phyloP scores from a whole-genome alignment of 2,329 filamentous ascomycete species.

The Nigrospora osmanthi region DNA sequence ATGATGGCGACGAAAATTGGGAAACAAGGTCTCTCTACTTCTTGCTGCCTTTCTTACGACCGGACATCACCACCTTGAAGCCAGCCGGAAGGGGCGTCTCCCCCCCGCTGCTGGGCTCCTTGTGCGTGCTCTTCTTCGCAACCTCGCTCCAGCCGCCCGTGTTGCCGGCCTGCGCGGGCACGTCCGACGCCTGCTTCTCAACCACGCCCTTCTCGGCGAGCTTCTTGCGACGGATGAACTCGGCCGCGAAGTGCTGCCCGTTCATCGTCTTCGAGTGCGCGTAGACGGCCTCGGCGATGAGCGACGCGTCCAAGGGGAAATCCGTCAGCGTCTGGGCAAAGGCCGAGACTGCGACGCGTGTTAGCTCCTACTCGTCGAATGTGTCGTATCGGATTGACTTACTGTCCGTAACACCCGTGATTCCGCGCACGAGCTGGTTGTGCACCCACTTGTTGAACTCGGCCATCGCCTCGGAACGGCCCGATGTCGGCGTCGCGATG shows the following conservation, averaged over 20 bases:
- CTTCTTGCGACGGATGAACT: conserved; percentile 89
- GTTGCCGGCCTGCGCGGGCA: conserved; percentile 29
- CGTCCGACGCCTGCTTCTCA: conserved; percentile 53
- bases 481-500: conserved; percentile 35
- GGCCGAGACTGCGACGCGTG: conserved; percentile 54
- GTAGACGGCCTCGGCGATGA: conserved; percentile 89
- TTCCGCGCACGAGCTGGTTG: conserved; percentile 69
- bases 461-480: conserved; percentile 59
- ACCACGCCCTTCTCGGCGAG: conserved; percentile 87
- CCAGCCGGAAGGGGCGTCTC: conserved; percentile 43
- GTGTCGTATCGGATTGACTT: conserved; percentile 22
- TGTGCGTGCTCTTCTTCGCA: conserved; percentile 75
- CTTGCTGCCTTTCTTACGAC: conserved; percentile 85
- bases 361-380: not conserved
- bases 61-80: conserved; percentile 78
- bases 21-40: conserved; percentile 38
- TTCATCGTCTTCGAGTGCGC: conserved; percentile 82
- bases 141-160: conserved; percentile 85
- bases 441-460: conserved; percentile 94
- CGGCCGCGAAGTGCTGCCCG: conserved; percentile 85
- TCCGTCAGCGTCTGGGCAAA: conserved; percentile 71
- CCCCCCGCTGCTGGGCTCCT: conserved; percentile 37
- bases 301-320: conserved; percentile 67
- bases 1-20: no score
- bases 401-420: conserved; percentile 44